Base-by-base conservation (phyloP, 331 rosid species). In the Saraca asoca region DNA sequence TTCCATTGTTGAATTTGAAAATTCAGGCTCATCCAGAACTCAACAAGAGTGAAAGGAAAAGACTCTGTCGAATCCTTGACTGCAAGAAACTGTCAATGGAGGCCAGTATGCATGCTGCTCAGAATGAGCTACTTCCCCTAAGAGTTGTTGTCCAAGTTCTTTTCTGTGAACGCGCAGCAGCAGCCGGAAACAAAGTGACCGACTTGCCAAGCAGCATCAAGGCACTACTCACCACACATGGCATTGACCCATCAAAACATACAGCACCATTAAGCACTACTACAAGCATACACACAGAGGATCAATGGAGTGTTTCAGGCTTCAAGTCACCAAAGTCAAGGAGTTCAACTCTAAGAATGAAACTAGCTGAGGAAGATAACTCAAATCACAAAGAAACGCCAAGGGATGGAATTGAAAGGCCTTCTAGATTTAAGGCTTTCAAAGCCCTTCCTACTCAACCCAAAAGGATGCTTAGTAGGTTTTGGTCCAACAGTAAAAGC, bases 91-190 rank as follows among this genome's bases (percentile, higher is more conserved):
- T 94, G 6, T 86, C 99, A 0, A 83, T 94, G 87, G 97, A 94
- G 79, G 96, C 84, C 10, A 90, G 99, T 82, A 90, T 90, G 95
- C 97, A 94, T 78, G 99, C 99, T 33, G 97, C 99, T 35, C 99
- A 94, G 79, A 94, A 94, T 74, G 99, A 94, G 74, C 78, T 88
- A 6, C 95, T 94, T 5, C 99, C 99, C 14, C 67, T 94, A 24
- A 75, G 99, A 50, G 95, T 94, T 19, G 96, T 94, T 64, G 97
- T 94, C 53, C 99, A 94, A 88, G 99, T 94, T 72, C 95, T 94
- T 45, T 94, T 94, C 88, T 94, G 86, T 29, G 99, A 94, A 82
- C 99, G 92, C 70, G 89, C 96, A 0, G 83, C 95, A n/a, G 79
- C 80, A 79, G 77, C 78, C 2, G 90, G 95, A 12, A 90, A 91